Evolutionary conservation across 1,139 yeast species (phyloP), one percentile per base, ranked within the genome.

Genomic region (Yamadazyma oceani): DNA sequence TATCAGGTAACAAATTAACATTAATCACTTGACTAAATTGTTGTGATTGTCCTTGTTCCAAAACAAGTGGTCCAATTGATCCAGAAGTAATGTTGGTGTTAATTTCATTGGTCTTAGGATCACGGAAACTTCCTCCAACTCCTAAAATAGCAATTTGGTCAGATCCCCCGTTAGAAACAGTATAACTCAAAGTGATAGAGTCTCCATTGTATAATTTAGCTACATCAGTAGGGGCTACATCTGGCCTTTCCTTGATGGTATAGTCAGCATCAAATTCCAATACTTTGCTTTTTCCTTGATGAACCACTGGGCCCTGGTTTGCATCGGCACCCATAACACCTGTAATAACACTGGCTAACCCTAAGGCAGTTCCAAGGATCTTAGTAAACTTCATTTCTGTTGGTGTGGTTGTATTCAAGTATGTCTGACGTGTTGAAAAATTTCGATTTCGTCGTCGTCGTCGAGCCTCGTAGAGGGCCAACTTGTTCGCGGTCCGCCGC

Each of bases 121-220:
- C 77, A 41, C 73, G 68, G 60, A 87, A 73, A 35, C 76, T 60
- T 37, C 96, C 96, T 42, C 90, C 88, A 38, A 83, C 78, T 36
- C 90, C 95, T 35, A 83, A 78, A 39, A 88, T 64, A 17, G 78
- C 67, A 30, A 69, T 38, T 8, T 73, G 75, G 21, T 42, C 59
- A 2, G 69, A 74, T 54, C 85, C 95, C 25, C 71, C 63, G 57
- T 86, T 86, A 39, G 60, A 54, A 41, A 85, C 71, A 4, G 66
- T 58, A 58, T 84, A 82, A 34, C 64, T 60, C 43, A 88, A 59
- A 3, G 80, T 66, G 34, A 80, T 64, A 30, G 71, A 68, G 33
- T 83, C 82, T 32, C 78, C 84, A 51, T 78, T 76, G 50, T 44
- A 49, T 38, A 73, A 56, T 32, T 69, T 71, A 7, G 73, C 72